A percentile compares a stretch with the other conserved stretches of the same genome.
Conservation (phyloP, 352 stramenopile genomes). For the Pythium rishiriense region DNA sequence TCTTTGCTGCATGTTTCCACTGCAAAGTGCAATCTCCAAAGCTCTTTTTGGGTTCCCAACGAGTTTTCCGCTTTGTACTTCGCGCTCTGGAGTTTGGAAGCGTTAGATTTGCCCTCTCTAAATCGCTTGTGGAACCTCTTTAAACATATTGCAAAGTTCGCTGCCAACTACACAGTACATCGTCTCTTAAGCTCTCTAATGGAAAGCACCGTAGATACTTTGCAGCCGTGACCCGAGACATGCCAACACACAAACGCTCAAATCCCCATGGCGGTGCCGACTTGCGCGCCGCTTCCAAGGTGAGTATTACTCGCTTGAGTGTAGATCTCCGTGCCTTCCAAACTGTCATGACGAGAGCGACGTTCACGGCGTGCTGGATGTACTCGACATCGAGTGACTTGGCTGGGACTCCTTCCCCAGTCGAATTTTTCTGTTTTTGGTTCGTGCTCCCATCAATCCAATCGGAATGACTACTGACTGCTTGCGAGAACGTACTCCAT, state of each 20-base stretch:
- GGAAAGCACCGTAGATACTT: not conserved
- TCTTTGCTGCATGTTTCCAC: too few species aligned
- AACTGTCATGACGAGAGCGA: conserved; percentile 22
- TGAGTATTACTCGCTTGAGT: conserved; percentile 14
- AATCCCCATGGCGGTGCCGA: not conserved
- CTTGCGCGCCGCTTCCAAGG: not conserved
- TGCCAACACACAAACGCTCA: conserved; percentile 1
- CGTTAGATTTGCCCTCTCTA: too few species aligned
- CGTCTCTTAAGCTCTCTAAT: too few species aligned
- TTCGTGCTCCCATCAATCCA: conserved; percentile 2
- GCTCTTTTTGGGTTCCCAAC: too few species aligned
- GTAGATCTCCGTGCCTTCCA: conserved; percentile 30
- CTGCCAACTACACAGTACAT: too few species aligned
- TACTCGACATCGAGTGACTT: conserved; percentile 6
- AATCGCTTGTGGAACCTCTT: too few species aligned
- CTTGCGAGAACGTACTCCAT: not conserved
- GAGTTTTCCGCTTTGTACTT: too few species aligned
- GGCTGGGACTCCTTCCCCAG: not conserved
- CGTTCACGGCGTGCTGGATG: conserved; percentile 23
- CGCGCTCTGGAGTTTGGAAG: too few species aligned
- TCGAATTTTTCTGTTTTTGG: not conserved
- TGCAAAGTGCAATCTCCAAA: too few species aligned
- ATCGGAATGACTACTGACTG: conserved; percentile 3
- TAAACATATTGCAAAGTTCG: too few species aligned
- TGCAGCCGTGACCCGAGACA: not conserved